Conservation (phyloP, 768 basidiomycete species). For the Pleurotus djamor region DNA sequence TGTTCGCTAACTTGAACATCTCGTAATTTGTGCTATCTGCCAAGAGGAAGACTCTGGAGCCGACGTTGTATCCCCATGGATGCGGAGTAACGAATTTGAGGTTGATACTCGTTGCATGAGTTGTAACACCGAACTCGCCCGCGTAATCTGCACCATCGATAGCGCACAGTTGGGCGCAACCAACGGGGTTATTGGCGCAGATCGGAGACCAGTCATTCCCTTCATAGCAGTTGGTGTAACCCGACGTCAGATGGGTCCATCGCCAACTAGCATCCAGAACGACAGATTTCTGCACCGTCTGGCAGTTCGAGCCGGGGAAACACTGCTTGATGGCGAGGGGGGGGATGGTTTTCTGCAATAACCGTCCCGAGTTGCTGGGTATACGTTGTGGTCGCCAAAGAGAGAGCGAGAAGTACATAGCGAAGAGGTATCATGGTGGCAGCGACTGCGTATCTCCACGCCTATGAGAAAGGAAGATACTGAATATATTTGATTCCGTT, state of each 20-base stretch:
- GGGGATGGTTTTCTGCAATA: slow-evolving; percentile 35
- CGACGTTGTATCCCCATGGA: slow-evolving; percentile 10
- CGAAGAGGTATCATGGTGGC: slow-evolving; percentile 15
- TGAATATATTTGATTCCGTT: too few species aligned
- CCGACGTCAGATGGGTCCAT: slow-evolving; percentile 23
- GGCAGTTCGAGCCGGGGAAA: slow-evolving; percentile 22
- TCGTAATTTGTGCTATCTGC: slow-evolving; percentile 18
- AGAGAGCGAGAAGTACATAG: slow-evolving; percentile 9
- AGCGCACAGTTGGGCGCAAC: slow-evolving; percentile 13
- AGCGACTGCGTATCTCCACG: too few species aligned
- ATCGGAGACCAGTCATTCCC: slow-evolving; percentile 36
- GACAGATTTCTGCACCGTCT: slow-evolving; percentile 14
- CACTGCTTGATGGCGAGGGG: slow-evolving; percentile 27
- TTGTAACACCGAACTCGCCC: slow-evolving; percentile 34
- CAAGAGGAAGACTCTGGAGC: slow-evolving; percentile 4
- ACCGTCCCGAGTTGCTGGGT: slow-evolving; percentile 36
- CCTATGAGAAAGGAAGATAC: too few species aligned
- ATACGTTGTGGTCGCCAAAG: slow-evolving; percentile 17
- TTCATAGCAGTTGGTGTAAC: slow-evolving; percentile 30
- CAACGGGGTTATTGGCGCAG: slow-evolving; percentile 23
- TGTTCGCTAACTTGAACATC: slow-evolving; percentile 44
- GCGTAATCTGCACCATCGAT: slow-evolving; percentile 24
- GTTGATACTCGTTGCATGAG: slow-evolving; percentile 24
- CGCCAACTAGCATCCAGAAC: slow-evolving; percentile 39
- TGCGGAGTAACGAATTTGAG: slow-evolving; percentile 28